phyloP scores from a whole-genome alignment of 768 basidiomycete genomes.

The Tylopilus felleus region DNA sequence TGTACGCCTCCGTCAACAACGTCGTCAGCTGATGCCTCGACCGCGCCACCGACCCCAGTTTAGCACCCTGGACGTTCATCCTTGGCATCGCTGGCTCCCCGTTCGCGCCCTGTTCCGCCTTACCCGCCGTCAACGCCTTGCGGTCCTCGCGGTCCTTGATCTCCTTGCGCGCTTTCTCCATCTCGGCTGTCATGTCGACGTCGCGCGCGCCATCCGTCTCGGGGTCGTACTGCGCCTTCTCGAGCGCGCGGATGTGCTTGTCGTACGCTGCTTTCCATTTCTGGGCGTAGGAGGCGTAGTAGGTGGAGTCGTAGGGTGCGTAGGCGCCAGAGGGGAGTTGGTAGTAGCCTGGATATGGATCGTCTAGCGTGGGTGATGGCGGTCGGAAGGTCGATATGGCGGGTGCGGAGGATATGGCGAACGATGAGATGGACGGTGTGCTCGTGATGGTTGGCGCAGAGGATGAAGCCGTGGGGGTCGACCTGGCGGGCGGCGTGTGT shows the following conservation, averaged over 20 bases:
- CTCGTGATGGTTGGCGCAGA: constrained; percentile 14
- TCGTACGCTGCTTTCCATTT: constrained; percentile 76
- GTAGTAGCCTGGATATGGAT: constrained; percentile 87
- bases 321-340: constrained; percentile 77
- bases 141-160: constrained; percentile 71
- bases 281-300: constrained; percentile 64
- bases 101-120: constrained; percentile 36
- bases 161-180: constrained; percentile 74
- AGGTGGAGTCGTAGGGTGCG: constrained; percentile 67
- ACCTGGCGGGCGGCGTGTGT: constrained; percentile 1
- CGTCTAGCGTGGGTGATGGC: constrained; percentile 69
- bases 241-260: constrained; percentile 65
- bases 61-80: constrained; percentile 84
- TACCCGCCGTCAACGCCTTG: constrained; percentile 70
- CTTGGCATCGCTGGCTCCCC: constrained; percentile 57
- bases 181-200: constrained; percentile 67
- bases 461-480: constrained; percentile 2
- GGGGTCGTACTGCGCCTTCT: constrained; percentile 63
- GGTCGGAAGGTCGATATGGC: constrained; percentile 61
- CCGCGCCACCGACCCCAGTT: constrained; percentile 63
- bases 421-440: constrained; percentile 64
- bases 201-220: constrained; percentile 30
- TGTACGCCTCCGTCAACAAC: constrained; percentile 76
- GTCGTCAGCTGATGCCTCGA: constrained; percentile 79
- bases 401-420: constrained; percentile 64